phyloP scores from a whole-genome alignment of 257 asterid species.

The Fraxinus excelsior region DNA sequence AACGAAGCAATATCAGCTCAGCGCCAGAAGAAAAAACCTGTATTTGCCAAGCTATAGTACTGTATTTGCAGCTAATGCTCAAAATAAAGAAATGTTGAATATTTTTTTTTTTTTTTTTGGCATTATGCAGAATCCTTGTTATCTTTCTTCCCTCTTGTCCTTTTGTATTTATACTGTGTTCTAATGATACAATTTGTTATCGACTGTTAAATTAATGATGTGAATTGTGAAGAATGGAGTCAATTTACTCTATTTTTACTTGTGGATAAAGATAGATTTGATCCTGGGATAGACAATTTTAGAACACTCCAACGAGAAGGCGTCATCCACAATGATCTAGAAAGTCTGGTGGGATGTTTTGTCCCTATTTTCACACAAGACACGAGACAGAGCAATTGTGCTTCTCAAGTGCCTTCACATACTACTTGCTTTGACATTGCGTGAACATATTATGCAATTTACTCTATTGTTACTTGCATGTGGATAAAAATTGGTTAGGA shows the following conservation, averaged over 20 bases:
- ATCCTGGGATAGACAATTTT: too few relatives aligned
- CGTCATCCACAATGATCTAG: neutral
- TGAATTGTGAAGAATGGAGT: neutral
- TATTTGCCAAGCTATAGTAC: slow-evolving; percentile 57
- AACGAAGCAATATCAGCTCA: slow-evolving; percentile 67
- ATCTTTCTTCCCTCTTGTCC: neutral
- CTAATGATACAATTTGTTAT: neutral
- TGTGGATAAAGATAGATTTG: too few relatives aligned
- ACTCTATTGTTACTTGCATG: too few relatives aligned
- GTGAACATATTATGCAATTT: too few relatives aligned
- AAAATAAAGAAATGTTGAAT: neutral
- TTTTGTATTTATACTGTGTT: neutral
- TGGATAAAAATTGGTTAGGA: too few relatives aligned
- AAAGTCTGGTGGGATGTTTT: neutral
- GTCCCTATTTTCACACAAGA: neutral
- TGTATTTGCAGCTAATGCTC: neutral
- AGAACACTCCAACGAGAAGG: too few relatives aligned
- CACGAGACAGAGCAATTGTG: neutral
- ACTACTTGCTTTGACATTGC: too few relatives aligned
- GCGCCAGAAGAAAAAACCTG: slow-evolving; percentile 60
- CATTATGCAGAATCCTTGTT: neutral
- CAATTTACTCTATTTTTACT: too few relatives aligned
- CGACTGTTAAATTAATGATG: too few relatives aligned
- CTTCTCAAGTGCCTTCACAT: neutral
- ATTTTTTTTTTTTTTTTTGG: neutral